Percentiles rank a stretch among this genome's conserved stretches.
Conservation (phyloP, 169 alveolate genomes). For the Plasmodium fragile region DNA sequence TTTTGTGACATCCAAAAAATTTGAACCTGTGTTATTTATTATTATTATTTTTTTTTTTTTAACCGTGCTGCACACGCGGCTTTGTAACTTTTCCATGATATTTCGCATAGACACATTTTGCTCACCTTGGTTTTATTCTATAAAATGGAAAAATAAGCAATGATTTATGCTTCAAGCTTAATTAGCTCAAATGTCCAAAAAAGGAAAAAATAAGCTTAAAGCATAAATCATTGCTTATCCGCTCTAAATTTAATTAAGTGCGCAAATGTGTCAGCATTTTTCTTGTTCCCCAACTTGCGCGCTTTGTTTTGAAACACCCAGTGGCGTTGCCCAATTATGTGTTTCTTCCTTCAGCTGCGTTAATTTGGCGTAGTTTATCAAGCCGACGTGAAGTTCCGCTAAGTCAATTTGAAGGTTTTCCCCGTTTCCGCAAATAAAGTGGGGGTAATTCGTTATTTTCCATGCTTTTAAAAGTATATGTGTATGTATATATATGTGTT, state of each 20-base stretch:
- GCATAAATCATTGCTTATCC: not conserved
- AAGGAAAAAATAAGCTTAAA: not conserved
- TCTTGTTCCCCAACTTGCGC: not conserved
- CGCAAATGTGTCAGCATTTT: not conserved
- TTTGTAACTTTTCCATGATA: not conserved
- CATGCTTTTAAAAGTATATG: not conserved
- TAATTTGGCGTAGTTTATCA: not conserved
- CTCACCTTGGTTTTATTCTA: not conserved
- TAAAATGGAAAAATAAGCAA: not conserved
- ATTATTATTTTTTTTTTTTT: not conserved
- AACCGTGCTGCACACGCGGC: not conserved
- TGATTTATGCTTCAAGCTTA: not conserved
- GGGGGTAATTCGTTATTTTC: not conserved
- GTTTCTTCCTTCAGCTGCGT: not conserved
- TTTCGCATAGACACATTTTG: not conserved
- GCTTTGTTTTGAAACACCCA: not conserved
- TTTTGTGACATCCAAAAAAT: not conserved
- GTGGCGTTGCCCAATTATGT: not conserved
- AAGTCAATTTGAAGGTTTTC: not conserved
- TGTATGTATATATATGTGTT: not conserved
- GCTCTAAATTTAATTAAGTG: not conserved
- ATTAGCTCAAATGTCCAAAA: not conserved
- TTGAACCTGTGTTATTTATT: not conserved
- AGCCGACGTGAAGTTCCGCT: not conserved
- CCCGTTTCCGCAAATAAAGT: not conserved